These are phyloP conservation scores for Yarrowia porcina DNA, from an alignment of 805 yeast genomes.

Conservation along the genomic window DNA sequence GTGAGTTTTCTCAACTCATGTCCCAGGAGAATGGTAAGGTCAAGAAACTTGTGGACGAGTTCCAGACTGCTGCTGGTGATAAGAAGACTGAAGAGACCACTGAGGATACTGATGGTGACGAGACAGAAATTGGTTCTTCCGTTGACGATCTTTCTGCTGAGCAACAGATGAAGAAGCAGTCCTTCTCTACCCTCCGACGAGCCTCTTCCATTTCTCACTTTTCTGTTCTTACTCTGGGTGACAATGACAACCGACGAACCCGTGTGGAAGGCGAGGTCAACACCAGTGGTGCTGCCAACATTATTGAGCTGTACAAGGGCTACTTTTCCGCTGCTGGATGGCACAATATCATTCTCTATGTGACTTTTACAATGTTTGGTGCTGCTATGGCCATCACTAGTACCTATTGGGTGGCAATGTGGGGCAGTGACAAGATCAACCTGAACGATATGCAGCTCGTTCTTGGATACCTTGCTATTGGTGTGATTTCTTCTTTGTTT, in stretches of 20 bases:
- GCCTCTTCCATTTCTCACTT: conserved; percentile 46
- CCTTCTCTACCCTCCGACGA: conserved; percentile 42
- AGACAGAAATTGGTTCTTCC: background rate
- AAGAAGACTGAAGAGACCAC: background rate
- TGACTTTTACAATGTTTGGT: conserved; percentile 46
- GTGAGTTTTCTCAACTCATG: conserved; percentile 54
- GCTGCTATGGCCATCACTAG: conserved; percentile 59
- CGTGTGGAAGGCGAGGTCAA: conserved; percentile 6
- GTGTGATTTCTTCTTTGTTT: conserved; percentile 47
- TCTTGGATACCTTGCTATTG: conserved; percentile 66
- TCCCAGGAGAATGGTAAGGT: conserved; percentile 7
- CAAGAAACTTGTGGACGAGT: conserved; percentile 12
- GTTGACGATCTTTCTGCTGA: background rate
- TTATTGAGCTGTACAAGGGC: conserved; percentile 63
- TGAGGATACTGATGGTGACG: background rate
- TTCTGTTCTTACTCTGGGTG: background rate
- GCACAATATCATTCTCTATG: conserved; percentile 27
- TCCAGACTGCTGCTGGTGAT: conserved; percentile 4
- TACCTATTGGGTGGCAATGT: conserved; percentile 80
- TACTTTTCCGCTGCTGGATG: conserved; percentile 79
- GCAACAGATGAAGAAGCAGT: conserved; percentile 13
- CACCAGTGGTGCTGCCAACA: conserved; percentile 4
- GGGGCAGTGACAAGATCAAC: conserved; percentile 76
- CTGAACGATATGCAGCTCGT: conserved; percentile 56
- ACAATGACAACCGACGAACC: background rate